Conservation (phyloP, 2,329 filamentous ascomycete genomes). For the Ceratocystis papillata region DNA sequence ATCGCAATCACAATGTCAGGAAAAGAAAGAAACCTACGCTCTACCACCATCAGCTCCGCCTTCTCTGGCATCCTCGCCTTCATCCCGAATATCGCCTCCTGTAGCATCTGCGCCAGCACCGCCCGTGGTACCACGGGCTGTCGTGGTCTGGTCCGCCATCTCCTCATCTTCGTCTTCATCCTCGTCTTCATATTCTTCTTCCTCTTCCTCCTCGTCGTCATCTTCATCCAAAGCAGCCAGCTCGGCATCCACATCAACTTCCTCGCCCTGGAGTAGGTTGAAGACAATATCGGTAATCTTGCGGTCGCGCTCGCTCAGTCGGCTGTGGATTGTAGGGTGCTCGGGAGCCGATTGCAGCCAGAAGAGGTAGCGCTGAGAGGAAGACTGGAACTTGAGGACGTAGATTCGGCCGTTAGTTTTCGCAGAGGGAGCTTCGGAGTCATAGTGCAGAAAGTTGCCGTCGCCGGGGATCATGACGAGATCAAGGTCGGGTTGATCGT, state of each 20-base stretch:
- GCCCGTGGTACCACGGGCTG: constrained; percentile 51
- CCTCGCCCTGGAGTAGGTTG: constrained; percentile 72
- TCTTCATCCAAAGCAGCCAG: constrained; percentile 47
- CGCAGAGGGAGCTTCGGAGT: constrained; percentile 45
- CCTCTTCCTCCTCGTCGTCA: constrained; percentile 54
- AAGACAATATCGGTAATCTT: constrained; percentile 85
- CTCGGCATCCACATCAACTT: constrained; percentile 66
- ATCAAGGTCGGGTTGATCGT: constrained; percentile 60
- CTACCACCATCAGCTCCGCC: constrained; percentile 92
- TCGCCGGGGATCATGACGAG: constrained; percentile 89
- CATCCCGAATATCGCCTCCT: constrained; percentile 81
- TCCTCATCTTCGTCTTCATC: constrained; percentile 18
- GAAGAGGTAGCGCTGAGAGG: constrained; percentile 83
- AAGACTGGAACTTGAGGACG: constrained; percentile 85
- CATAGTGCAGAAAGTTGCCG: constrained; percentile 74
- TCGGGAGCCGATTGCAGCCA: constrained; percentile 87
- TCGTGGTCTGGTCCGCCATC: constrained; percentile 50
- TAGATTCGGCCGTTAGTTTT: constrained; percentile 84
- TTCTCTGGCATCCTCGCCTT: constrained; percentile 78
- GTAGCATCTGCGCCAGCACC: constrained; percentile 80
- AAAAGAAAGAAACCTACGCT: constrained; percentile 70
- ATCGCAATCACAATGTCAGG: constrained; percentile 2
- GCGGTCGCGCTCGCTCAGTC: constrained; percentile 73
- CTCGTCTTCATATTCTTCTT: constrained; percentile 54
- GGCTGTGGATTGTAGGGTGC: constrained; percentile 56